phyloP scores from a whole-genome alignment of 2,329 filamentous ascomycete genomes.

The Sporothrix luriei region DNA sequence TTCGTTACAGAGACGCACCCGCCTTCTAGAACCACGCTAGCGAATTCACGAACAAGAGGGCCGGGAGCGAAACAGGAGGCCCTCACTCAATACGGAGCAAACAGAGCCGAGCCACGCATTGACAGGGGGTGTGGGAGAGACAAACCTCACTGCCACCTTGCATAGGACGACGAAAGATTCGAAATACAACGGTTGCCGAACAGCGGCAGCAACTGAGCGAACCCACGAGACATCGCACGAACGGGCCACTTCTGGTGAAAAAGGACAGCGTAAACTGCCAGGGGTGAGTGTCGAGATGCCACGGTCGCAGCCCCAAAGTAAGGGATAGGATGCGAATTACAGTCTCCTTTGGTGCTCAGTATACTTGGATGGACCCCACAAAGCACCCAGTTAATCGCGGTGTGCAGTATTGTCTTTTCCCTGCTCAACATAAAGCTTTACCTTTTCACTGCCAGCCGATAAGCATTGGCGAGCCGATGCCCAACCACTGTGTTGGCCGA shows the following conservation, averaged over 20 bases:
- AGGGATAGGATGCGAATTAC: background rate
- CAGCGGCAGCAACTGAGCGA: too few relatives aligned
- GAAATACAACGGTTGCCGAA: slow-evolving; percentile 12
- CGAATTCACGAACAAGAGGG: slow-evolving; percentile 8
- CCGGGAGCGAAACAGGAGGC: slow-evolving; percentile 16
- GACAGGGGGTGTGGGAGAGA: slow-evolving; percentile 16
- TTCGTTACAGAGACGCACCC: slow-evolving; percentile 18
- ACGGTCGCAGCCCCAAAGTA: background rate
- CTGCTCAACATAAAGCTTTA: too few relatives aligned
- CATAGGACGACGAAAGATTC: background rate
- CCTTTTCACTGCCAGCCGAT: slow-evolving; percentile 14
- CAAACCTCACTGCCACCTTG: background rate
- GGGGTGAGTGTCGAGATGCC: slow-evolving; percentile 3
- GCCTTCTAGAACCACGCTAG: slow-evolving; percentile 26
- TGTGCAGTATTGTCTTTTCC: too few relatives aligned
- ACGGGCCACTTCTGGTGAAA: background rate
- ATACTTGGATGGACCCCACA: background rate
- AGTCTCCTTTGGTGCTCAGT: background rate
- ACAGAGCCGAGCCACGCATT: slow-evolving; percentile 14
- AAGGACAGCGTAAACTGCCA: background rate
- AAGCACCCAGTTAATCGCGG: background rate
- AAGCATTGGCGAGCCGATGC: background rate
- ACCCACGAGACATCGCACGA: background rate
- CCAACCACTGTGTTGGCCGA: background rate
- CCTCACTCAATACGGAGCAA: slow-evolving; percentile 6